These are phyloP conservation scores for Agaricales sp. DNA, from an alignment of 1,284 basidiomycete species.

Conservation along the genomic window DNA sequence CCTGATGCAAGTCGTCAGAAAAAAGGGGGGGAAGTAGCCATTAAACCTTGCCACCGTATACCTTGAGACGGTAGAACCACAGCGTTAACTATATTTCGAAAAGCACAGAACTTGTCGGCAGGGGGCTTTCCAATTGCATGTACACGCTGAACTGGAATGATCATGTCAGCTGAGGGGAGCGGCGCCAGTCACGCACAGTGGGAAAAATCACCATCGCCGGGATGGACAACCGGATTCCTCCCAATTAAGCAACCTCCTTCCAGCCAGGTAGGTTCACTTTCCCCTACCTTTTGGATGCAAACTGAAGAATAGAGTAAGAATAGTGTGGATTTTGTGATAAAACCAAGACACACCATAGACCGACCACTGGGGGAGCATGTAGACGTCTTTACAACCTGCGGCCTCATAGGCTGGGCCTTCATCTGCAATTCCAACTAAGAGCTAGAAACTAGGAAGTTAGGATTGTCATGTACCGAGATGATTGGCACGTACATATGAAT, in stretches of 20 bases:
- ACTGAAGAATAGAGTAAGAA: constrained; percentile 21
- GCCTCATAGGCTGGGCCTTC: constrained; percentile 54
- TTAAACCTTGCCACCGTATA: too few relatives aligned
- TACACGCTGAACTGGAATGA: constrained; percentile 50
- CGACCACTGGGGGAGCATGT: constrained; percentile 36
- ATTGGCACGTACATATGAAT: constrained; percentile 30
- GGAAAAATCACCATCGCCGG: constrained; percentile 55
- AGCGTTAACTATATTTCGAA: constrained; percentile 55
- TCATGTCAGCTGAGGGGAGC: constrained; percentile 8
- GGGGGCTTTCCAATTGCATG: constrained; percentile 65
- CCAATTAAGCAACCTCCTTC: constrained; percentile 50
- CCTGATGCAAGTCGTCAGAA: constrained; percentile 25
- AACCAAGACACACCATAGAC: constrained; percentile 41
- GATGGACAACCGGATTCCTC: constrained; percentile 59
- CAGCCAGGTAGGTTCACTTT: constrained; percentile 38
- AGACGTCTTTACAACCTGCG: constrained; percentile 41
- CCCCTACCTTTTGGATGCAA: constrained; percentile 40
- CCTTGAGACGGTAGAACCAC: constrained; percentile 65
- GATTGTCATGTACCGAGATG: neutral
- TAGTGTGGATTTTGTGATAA: neutral
- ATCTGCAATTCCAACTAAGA: constrained; percentile 61
- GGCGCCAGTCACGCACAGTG: neutral
- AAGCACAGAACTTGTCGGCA: constrained; percentile 41
- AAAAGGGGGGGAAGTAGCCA: too few relatives aligned
- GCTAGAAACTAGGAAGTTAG: neutral